These are phyloP conservation scores for Tympanopsis confertula DNA, from an alignment of 2,329 filamentous ascomycete species.

Conservation along the genomic window DNA sequence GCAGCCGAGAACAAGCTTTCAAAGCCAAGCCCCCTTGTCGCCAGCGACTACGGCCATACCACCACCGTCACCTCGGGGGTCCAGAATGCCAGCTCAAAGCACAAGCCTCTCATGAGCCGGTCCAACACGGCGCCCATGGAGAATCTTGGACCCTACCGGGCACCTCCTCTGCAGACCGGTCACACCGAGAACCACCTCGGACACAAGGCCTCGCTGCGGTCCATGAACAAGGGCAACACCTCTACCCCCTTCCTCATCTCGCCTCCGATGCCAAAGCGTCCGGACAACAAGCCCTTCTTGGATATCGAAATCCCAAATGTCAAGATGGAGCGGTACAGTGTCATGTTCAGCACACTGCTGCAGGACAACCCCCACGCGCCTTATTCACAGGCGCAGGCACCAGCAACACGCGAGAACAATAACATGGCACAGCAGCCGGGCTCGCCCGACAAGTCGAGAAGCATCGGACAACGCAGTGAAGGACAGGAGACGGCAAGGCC, in stretches of 20 bases:
- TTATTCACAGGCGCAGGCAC: constrained; percentile 6
- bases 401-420: constrained; percentile 3
- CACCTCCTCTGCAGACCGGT: no score
- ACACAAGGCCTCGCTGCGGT: constrained; percentile 8
- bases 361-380: constrained; percentile 20
- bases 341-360: constrained; percentile 79
- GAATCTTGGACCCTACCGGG: no score
- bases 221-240: constrained; percentile 9
- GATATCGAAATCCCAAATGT: constrained; percentile 71
- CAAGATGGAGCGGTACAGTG: constrained; percentile 77
- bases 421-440: no score
- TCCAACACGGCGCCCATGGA: constrained; percentile 26
- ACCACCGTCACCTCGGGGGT: no score
- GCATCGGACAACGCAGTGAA: no score
- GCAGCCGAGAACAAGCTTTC: no score
- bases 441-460: no score
- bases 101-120: constrained; percentile 30
- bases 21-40: no score
- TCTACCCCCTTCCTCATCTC: constrained; percentile 13
- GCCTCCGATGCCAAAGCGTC: constrained; percentile 5
- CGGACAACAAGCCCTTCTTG: constrained; percentile 33
- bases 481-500: constrained; percentile 6
- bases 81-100: no score
- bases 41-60: no score
- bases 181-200: constrained; percentile 3